These are phyloP conservation scores for Saccharomycodes ludwigii DNA, from an alignment of 805 yeast genomes.

Conservation along the genomic window DNA sequence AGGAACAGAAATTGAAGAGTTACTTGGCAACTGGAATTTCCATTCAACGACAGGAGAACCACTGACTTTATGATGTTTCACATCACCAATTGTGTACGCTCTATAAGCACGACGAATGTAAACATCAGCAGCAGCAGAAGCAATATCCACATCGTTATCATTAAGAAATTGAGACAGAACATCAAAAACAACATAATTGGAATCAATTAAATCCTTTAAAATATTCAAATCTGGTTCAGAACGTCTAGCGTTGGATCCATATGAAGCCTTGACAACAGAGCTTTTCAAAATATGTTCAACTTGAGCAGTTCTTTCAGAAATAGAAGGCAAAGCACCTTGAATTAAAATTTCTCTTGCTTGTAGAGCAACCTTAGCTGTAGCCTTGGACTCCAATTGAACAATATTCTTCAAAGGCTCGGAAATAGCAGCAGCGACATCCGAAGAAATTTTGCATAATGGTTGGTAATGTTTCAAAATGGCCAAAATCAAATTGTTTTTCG, in stretches of 20 bases:
- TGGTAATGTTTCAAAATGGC: constrained; percentile 79
- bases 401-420: constrained; percentile 62
- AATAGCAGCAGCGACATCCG: constrained; percentile 55
- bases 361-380: constrained; percentile 85
- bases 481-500: constrained; percentile 79
- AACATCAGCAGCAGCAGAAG: constrained; percentile 93
- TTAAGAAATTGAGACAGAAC: constrained; percentile 86
- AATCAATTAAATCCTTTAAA: constrained; percentile 86
- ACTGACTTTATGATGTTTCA: constrained; percentile 44
- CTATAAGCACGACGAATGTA: constrained; percentile 94
- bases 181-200: constrained; percentile 92
- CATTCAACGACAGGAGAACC: constrained; percentile 68
- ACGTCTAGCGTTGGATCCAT: constrained; percentile 73
- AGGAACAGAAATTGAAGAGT: constrained; percentile 64
- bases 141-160: constrained; percentile 75
- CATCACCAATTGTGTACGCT: constrained; percentile 79
- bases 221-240: constrained; percentile 71
- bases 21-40: constrained; percentile 79
- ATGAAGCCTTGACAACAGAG: constrained; percentile 78
- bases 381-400: constrained; percentile 81
- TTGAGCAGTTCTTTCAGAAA: constrained; percentile 93
- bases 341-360: constrained; percentile 94
- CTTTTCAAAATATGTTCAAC: constrained; percentile 89
- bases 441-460: constrained; percentile 60
- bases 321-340: constrained; percentile 93